A percentile compares a stretch with the other conserved stretches of the same genome.
phyloP scores from a whole-genome alignment of 2,329 filamentous ascomycete genomes.

The Fusarium beomiforme region DNA sequence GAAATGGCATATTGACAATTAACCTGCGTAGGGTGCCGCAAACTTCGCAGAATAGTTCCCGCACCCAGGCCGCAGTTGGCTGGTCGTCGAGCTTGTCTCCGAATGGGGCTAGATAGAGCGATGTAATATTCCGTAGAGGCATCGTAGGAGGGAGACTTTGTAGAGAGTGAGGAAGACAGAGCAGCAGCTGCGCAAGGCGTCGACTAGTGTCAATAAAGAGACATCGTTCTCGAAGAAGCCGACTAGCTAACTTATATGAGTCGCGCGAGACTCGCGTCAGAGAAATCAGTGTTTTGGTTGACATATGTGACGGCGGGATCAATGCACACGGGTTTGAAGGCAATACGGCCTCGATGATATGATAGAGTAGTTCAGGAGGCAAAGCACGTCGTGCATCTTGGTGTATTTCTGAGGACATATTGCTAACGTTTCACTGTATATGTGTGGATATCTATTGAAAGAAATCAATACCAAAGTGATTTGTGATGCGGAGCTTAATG shows the following conservation, averaged over 20 bases:
- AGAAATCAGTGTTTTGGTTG: conserved; percentile 56
- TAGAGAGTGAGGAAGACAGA: conserved; percentile 47
- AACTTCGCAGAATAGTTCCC: conserved; percentile 55
- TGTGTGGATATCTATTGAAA: not conserved
- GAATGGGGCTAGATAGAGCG: conserved; percentile 56
- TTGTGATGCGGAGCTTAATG: not conserved
- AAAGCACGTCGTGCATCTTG: conserved; percentile 32
- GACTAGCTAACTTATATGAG: conserved; percentile 53
- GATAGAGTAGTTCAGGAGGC: conserved; percentile 49
- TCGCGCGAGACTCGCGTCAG: conserved; percentile 56
- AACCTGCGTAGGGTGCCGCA: conserved; percentile 54
- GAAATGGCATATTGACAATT: conserved; percentile 59
- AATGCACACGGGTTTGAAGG: conserved; percentile 46
- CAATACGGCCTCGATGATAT: conserved; percentile 49
- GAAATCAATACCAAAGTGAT: not conserved
- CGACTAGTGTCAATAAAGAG: conserved; percentile 54
- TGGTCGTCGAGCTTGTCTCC: conserved; percentile 50
- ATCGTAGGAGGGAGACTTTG: conserved; percentile 43
- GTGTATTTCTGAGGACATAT: conserved; percentile 12
- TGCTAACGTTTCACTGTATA: conserved; percentile 4
- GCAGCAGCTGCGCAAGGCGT: conserved; percentile 49
- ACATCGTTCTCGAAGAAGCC: conserved; percentile 57
- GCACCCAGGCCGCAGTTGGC: conserved; percentile 52
- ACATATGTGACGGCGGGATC: conserved; percentile 51
- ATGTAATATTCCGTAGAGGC: conserved; percentile 49